Evolutionary conservation across 495 filamentous ascomycete genomes (phyloP), one percentile per base, ranked within the genome.

Genomic region (Chaetomidium leptoderma): DNA sequence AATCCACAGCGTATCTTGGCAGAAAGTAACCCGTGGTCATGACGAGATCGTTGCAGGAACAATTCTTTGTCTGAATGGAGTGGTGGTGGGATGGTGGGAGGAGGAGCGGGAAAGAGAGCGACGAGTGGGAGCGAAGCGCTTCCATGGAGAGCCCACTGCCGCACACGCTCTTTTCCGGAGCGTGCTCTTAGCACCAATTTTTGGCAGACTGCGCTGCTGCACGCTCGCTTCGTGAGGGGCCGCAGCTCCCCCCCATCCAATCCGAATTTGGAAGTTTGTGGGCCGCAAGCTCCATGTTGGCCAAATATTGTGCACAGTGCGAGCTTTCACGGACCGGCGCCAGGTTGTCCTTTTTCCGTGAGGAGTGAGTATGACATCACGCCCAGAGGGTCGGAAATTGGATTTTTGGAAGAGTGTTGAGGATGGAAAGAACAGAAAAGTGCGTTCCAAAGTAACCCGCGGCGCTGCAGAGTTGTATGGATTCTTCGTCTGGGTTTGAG

Each of bases 121-220:
- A 37, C 37, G 51, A 45, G 49, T 39, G 57, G 59, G 55, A 66
- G 61, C 66, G 59, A 53, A 66, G 61, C 66, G 61, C 61, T 60
- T 46, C n/a, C n/a, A n/a, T 49, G 53, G 53, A 56, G n/a, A n/a
- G n/a, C 2, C 51, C 42, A 51, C 49, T 42, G 37, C 55, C 32
- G 26, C 48, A 60, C 58, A 60, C 59, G 52, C 57, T 55, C 32
- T 58, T 63, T 65, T 59, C 61, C 61, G 61, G 35, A 60, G 61
- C 53, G 21, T 56, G 52, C 60, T 55, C 55, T 49, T 53, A 63
- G 61, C 48, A 60, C 57, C 59, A 65, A 65, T 67, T 69, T 69
- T 69, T 66, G 66, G 64, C 64, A 57, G 53, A 52, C 62, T 51
- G 62, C 30, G 52, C 51, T 52, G 65, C 36, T 52, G 39, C 6